Base-by-base conservation (phyloP, 805 yeast genomes). In the Yamadazyma sp. region DNA sequence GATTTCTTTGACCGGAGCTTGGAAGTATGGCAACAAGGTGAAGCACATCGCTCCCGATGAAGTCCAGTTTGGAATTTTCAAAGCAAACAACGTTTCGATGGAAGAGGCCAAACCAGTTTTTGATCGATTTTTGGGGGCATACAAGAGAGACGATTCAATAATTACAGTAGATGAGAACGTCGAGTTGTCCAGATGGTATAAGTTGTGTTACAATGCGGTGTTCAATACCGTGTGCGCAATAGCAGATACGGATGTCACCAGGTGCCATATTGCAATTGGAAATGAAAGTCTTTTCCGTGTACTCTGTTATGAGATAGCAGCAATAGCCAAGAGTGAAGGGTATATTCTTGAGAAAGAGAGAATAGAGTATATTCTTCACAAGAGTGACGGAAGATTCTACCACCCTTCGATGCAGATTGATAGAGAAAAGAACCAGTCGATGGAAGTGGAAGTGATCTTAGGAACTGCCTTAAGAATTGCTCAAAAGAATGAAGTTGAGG, bases 321-420 rank as follows among this genome's bases (percentile, higher is more conserved):
- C 69, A 3, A 73, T 84, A 41, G 95, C 95, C 8, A 75, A 73
- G 35, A 77, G 85, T 7, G 90, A 82, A 41, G 86, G 86, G 0
- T 71, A 75, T 24, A 67, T 64, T 3, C 51, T 84, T 21, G 77
- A 78, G 1, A 69, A 57, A 16, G 73, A 61, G n/a, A 56, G 70
- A 14, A 75, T 75, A 42, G 65, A 75, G 18, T 44, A 52, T 32
- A 74, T 78, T 67, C 55, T 78, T 24, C 79, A 77, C 45, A 67
- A 77, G 14, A 65, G 68, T 10, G 73, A 67, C 44, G 71, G 70
- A 5, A 46, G 54, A n/a, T 67, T 63, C 44, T 68, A 67, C 48
- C 40, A 55, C 2, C 73, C 73, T 12, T 66, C 71, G 12, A 67
- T 67, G 73, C 55, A 58, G 23, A 59, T 65, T 6, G 73, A 68